Percentiles rank a stretch among this genome's conserved stretches.
Conservation (phyloP, 2,329 filamentous ascomycete genomes). For the Calonectria pauciramosa region DNA sequence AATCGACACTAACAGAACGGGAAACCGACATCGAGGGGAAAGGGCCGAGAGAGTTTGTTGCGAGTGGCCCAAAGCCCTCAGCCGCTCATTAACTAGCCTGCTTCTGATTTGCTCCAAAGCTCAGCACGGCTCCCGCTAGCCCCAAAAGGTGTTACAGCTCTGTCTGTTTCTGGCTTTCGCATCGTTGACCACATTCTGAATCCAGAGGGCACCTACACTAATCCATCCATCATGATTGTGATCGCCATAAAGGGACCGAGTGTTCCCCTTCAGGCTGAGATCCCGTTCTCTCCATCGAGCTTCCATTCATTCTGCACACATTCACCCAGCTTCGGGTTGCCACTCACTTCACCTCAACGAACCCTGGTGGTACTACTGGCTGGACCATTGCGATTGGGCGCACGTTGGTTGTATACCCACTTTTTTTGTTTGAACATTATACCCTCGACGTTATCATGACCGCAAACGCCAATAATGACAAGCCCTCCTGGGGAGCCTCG, state of each 20-base stretch:
- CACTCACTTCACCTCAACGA: background rate
- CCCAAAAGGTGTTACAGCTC: background rate
- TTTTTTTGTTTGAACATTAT: background rate
- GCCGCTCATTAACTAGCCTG: background rate
- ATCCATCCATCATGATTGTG: background rate
- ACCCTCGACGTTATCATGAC: background rate
- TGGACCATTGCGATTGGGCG: background rate
- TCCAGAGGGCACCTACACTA: background rate
- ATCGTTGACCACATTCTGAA: background rate
- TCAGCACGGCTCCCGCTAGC: slow-evolving; percentile 6
- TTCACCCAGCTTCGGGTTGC: background rate
- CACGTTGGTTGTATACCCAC: background rate
- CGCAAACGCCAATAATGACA: background rate
- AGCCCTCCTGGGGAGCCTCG: background rate
- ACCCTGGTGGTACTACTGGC: background rate
- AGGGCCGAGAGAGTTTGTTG: slow-evolving; percentile 1
- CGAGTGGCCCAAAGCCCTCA: slow-evolving; percentile 1
- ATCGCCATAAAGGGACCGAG: slow-evolving; percentile 8
- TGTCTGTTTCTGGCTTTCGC: background rate
- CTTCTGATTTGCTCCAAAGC: background rate
- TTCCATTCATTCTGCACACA: background rate
- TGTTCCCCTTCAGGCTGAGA: background rate
- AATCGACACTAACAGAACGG: slow-evolving; percentile 1
- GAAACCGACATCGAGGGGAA: background rate
- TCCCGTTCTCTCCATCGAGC: background rate